Evolutionary conservation across 768 basidiomycete species (phyloP).

Genomic region (Russula emetica): DNA sequence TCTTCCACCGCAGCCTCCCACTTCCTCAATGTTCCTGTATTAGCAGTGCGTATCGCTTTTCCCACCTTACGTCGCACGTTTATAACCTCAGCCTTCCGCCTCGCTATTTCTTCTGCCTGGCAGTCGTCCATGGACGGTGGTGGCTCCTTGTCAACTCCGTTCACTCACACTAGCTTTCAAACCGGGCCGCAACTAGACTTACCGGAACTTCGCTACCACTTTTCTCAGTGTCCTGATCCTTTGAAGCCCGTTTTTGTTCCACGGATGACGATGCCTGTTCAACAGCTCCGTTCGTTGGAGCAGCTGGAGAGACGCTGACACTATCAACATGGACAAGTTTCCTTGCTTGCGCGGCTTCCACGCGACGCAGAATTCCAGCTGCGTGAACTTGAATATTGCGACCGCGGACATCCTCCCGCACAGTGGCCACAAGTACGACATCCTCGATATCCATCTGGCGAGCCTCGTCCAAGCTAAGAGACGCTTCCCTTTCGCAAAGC

Average conservation of each 20-base stretch:
- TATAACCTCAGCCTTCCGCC: not conserved
- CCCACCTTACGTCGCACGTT: not conserved
- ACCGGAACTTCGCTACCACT: not conserved
- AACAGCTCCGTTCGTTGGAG: not conserved
- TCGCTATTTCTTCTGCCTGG: not conserved
- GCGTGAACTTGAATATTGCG: not conserved
- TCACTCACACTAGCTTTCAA: not conserved
- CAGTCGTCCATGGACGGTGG: not conserved
- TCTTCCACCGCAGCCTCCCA: not conserved
- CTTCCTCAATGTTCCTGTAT: fast-evolving
- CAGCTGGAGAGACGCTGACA: not conserved
- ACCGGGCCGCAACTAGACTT: not conserved
- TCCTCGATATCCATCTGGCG: slow-evolving; percentile 17
- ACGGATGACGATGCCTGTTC: not conserved
- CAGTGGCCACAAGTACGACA: slow-evolving; percentile 13
- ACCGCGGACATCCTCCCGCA: slow-evolving; percentile 13
- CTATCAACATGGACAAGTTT: too few species aligned
- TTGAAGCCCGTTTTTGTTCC: not conserved
- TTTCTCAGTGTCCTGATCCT: not conserved
- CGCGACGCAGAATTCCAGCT: not conserved
- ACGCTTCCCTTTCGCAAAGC: slow-evolving; percentile 7
- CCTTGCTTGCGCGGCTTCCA: not conserved
- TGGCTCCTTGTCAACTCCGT: not conserved
- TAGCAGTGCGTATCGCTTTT: not conserved
- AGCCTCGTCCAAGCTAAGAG: slow-evolving; percentile 17